A percentile compares a stretch with the other conserved stretches of the same genome.
Conservation (phyloP, 257 asterid species). For the Sherardia arvensis region DNA sequence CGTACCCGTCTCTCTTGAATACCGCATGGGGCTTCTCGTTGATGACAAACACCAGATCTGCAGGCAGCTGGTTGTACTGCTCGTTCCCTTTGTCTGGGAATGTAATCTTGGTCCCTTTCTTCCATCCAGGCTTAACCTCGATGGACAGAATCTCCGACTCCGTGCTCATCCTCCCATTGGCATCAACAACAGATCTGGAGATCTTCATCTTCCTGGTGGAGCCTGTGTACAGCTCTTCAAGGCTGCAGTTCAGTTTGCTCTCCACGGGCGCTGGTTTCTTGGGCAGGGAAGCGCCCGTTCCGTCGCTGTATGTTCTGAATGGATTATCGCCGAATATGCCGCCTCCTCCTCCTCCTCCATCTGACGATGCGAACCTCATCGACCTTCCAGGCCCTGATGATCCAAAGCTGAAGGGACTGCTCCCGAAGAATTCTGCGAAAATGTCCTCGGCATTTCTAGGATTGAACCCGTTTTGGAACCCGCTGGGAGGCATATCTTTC, state of each 20-base stretch:
- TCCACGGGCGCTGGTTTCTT: constrained; percentile 84
- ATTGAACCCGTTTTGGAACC: constrained; percentile 38
- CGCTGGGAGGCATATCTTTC: constrained; percentile 50
- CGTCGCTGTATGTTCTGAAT: constrained; percentile 34
- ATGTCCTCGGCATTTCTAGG: constrained; percentile 84
- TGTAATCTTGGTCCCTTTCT: constrained; percentile 76
- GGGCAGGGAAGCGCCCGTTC: constrained; percentile 32
- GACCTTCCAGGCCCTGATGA: constrained; percentile 45
- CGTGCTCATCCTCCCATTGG: constrained; percentile 36
- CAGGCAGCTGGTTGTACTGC: constrained; percentile 67
- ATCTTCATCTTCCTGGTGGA: constrained; percentile 87
- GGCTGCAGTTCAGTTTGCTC: constrained; percentile 63
- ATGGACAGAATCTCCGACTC: constrained; percentile 61
- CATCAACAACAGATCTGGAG: constrained; percentile 61
- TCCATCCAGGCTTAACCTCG: constrained; percentile 92
- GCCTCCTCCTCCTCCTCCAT: constrained; percentile 33
- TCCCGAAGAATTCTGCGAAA: constrained; percentile 89
- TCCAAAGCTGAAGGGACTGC: constrained; percentile 69
- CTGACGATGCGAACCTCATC: constrained; percentile 45
- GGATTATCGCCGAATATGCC: constrained; percentile 28
- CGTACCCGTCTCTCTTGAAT: constrained; percentile 68
- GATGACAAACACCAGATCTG: constrained; percentile 74
- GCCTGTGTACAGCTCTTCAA: constrained; percentile 77
- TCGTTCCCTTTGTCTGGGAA: constrained; percentile 88
- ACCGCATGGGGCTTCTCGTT: constrained; percentile 71